These are phyloP conservation scores for Dacryopinax spathularia DNA, from an alignment of 768 basidiomycete species.

Conservation along the genomic window DNA sequence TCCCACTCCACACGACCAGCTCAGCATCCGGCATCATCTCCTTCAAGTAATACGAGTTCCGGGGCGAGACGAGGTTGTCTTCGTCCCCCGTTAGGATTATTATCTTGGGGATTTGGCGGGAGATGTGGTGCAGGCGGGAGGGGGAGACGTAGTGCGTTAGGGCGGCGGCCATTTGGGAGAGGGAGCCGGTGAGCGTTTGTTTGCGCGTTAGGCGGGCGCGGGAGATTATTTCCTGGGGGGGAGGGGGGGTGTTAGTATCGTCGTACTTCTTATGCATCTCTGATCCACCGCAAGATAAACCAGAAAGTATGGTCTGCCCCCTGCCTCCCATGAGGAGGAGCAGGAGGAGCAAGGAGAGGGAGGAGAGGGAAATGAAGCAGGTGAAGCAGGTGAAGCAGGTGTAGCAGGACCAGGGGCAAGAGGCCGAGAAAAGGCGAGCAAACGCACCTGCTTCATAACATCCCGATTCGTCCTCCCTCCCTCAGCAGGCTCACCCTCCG, in stretches of 20 bases:
- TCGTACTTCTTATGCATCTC: too few species aligned
- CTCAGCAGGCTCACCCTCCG: conserved; percentile 37
- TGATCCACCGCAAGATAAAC: too few species aligned
- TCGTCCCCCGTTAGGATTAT: conserved; percentile 46
- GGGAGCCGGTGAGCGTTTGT: conserved; percentile 43
- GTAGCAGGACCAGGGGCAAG: too few species aligned
- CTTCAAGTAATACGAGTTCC: conserved; percentile 40
- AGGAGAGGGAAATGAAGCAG: not conserved
- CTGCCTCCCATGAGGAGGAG: too few species aligned
- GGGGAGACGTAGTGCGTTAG: conserved; percentile 46
- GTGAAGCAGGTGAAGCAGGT: too few species aligned
- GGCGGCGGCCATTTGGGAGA: conserved; percentile 61
- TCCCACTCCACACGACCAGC: conserved; percentile 39
- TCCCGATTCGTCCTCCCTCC: conserved; percentile 52
- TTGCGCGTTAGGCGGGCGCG: conserved; percentile 41
- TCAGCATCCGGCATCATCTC: conserved; percentile 44
- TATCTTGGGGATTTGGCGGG: conserved; percentile 47
- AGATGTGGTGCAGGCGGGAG: conserved; percentile 36
- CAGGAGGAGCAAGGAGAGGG: not conserved
- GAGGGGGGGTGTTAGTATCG: too few species aligned
- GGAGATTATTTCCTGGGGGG: conserved; percentile 22
- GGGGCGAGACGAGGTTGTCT: conserved; percentile 42
- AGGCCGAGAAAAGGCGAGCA: too few species aligned
- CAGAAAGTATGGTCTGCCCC: too few species aligned
- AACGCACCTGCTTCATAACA: conserved; percentile 41